Evolutionary conservation across 306 rosid genomes (phyloP), one percentile per base, ranked within the genome.

Genomic region (Dalbergia oliveri): DNA sequence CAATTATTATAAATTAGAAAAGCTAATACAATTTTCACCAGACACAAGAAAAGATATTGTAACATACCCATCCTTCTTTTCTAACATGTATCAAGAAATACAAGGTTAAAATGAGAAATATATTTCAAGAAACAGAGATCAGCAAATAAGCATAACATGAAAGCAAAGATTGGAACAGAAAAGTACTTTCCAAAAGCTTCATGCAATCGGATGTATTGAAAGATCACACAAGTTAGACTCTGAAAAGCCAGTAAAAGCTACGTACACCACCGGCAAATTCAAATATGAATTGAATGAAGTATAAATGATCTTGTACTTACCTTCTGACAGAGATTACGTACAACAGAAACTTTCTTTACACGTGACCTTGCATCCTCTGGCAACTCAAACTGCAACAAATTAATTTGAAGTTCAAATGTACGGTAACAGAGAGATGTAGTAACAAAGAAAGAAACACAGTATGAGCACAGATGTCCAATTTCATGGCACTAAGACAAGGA

Each of bases 301-400:
- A 11, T 0, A 58, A 83, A 11, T 50, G 58, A 69, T 62, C 70
- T 51, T 21, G 34, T 53, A 69, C 39, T 74, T 83, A 91, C 97
- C 91, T 93, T 93, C 58, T 85, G 93, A 83, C 94, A 89, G 44
- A 93, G 89, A 90, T 88, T 93, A 43, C 97, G 93, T 43, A 93
- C 43, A 62, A 91, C 97, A 59, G 91, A 87, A 81, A 88, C 83
- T 81, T 88, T 93, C 93, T 88, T 91, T 44, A 87, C 92, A 11
- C 26, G 77, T n/a, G 82, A 81, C 87, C 82, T 86, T 60, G 88
- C 90, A 87, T 90, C 93, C 72, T 84, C 91, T 4, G 90, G 88
- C 84, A 93, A 75, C 76, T 83, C 92, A 64, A 91, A 93, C 98
- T 93, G 88, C 82, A 83, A 45, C 45, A 67, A 66, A 34, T 67